Evolutionary conservation across 1,284 basidiomycete species (phyloP).

Genomic region (Malassezia nana): DNA sequence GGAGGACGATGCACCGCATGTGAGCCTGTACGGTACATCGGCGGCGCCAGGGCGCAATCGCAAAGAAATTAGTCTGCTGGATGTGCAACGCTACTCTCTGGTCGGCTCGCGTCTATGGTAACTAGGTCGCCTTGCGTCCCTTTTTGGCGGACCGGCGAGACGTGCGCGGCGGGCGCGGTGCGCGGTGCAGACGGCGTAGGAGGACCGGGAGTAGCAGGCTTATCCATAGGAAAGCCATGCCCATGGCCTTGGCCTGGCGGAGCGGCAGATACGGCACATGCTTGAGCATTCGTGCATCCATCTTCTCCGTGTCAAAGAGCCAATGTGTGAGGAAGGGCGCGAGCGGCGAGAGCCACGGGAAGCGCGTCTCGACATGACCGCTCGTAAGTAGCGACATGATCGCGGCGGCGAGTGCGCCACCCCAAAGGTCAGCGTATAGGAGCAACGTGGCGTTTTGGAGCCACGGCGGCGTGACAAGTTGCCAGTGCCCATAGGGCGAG

Average conservation of each 20-base stretch:
- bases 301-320: background rate
- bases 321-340: background rate
- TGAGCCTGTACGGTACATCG: constrained; percentile 32
- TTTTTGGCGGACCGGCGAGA: background rate
- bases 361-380: background rate
- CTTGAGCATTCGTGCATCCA: background rate
- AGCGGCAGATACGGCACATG: constrained; percentile 11
- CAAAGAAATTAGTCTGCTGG: constrained; percentile 28
- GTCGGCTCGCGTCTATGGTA: constrained; percentile 42
- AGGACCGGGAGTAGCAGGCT: constrained; percentile 1
- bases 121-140: background rate
- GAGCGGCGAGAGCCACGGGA: background rate
- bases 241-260: constrained; percentile 14
- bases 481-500: constrained; percentile 28
- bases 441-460: constrained; percentile 19
- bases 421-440: constrained; percentile 24
- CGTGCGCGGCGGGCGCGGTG: background rate
- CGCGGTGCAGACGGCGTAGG: background rate
- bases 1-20: constrained; percentile 33
- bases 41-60: background rate
- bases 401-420: constrained; percentile 16
- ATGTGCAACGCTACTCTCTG: constrained; percentile 43
- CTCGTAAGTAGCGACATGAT: constrained; percentile 17
- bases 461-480: constrained; percentile 26
- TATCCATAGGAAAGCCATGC: background rate